Base-by-base conservation (phyloP, 2,329 filamentous ascomycete genomes). In the Hypoxylon sp. region DNA sequence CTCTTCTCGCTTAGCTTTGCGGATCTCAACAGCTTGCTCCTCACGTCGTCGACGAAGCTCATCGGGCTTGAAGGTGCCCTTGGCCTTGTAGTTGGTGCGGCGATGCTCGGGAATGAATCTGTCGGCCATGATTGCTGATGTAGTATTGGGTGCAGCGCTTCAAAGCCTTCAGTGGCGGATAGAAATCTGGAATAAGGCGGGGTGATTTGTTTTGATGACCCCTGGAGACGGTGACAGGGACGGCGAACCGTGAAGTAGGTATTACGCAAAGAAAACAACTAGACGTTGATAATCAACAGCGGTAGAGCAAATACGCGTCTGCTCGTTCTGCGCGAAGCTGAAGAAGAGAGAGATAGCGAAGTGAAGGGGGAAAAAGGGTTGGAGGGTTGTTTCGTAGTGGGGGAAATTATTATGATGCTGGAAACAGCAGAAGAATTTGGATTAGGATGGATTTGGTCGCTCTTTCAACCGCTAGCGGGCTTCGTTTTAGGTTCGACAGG, bases 31-130 rank as follows among this genome's bases (percentile, higher is more conserved):
- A 84, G 98, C 96, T 82, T 97, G 94, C 83, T 99, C 96, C 81
- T 99, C 96, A 79, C 96, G 96, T 79, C 96, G 96, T 77, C 96
- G 94, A 79, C 96, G 93, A 72, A 99, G 91, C 85, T 99, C 96
- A 80, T 99, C 96, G 75, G 95, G 95, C 89, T 97, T 97, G 87
- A 99, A 98, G 77, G 93, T 93, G 83, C 93, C 95, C 88, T 97
- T 97, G 59, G 96, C 96, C 91, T 99, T 99, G 90, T 97, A 99
- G 85, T 97, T 94, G 72, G 93, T 97, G 79, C 96, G 94, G 81
- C 96, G 93, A 86, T 99, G 96, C 85, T 99, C 96, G 80, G 96
- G 96, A 78, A 99, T 99, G 85, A 97, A 99, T 78, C 96, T 93
- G 81, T 99, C 96, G 81, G 96, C 92, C 96, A 99, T 99, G 83